A percentile compares a stretch with the other conserved stretches of the same genome.
Conservation (phyloP, 106 monocot genomes). For the Platanthera zijinensis region DNA sequence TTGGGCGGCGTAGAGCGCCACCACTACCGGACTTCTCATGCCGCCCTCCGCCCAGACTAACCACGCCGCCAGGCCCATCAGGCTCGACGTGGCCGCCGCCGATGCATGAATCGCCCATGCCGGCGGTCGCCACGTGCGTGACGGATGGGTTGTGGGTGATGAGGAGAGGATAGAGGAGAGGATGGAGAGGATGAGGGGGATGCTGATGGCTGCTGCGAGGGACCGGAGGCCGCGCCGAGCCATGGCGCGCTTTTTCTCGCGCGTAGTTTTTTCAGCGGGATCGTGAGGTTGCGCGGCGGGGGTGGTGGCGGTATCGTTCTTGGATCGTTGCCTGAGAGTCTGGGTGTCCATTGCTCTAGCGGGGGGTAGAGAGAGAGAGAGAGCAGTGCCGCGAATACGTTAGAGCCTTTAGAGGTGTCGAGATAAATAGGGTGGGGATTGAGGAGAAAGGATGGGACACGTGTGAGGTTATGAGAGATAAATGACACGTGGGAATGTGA, state of each 20-base stretch:
- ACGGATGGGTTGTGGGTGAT: not conserved
- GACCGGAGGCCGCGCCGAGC: slow-evolving; percentile 36
- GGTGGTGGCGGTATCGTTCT: not conserved
- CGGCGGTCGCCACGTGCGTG: slow-evolving; percentile 19
- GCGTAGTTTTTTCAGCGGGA: not conserved
- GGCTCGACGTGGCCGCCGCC: slow-evolving; percentile 12
- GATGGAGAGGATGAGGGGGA: slow-evolving; percentile 22
- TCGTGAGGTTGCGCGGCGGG: not conserved
- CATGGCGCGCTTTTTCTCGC: slow-evolving; percentile 25
- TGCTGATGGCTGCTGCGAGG: slow-evolving; percentile 23
- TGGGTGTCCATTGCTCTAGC: slow-evolving; percentile 18
- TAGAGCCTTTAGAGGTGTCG: not conserved
- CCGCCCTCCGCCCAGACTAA: slow-evolving; percentile 36
- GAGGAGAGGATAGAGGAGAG: slow-evolving; percentile 9
- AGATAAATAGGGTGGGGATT: too few relatives aligned
- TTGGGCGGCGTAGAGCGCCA: slow-evolving; percentile 16
- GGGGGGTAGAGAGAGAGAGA: not conserved
- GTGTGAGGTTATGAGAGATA: not conserved
- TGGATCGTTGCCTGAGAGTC: slow-evolving; percentile 3
- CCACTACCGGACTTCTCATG: slow-evolving; percentile 6
- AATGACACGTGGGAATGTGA: not conserved
- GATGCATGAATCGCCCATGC: slow-evolving; percentile 27
- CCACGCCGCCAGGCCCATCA: slow-evolving; percentile 34
- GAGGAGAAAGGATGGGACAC: not conserved
- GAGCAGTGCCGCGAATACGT: too few relatives aligned